Conservation (phyloP, 2,329 filamentous ascomycete genomes). For the Ceratocystiopsis brevicomis region DNA sequence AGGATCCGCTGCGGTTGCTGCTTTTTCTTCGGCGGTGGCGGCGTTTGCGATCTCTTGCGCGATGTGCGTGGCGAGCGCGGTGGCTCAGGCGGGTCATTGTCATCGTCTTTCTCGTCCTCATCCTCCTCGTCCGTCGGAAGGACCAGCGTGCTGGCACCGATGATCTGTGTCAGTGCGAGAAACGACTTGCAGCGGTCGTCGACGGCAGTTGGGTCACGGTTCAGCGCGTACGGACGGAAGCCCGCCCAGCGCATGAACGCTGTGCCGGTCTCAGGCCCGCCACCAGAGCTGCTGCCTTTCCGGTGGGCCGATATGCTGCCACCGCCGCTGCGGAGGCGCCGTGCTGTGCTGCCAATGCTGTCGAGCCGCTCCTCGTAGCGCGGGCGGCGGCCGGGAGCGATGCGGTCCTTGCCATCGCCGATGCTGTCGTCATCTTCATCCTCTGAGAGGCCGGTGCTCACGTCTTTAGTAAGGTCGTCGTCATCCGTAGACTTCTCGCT, state of each 20-base stretch:
- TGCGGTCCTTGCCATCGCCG: not conserved
- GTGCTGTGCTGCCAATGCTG: not conserved
- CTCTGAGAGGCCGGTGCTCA: not conserved
- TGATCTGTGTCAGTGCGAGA: slow-evolving; percentile 6
- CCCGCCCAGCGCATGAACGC: slow-evolving; percentile 6
- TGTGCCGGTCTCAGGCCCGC: not conserved
- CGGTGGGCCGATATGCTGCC: slow-evolving; percentile 1
- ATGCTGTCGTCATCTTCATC: not conserved
- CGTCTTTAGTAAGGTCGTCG: not conserved
- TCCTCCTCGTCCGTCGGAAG: too few species aligned
- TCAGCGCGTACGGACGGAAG: slow-evolving; percentile 7
- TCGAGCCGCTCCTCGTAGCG: slow-evolving; percentile 1
- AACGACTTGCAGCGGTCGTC: slow-evolving; percentile 8
- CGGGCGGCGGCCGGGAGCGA: not conserved
- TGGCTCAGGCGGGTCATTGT: not conserved
- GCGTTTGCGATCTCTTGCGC: not conserved
- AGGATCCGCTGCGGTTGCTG: not conserved
- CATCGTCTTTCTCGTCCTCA: not conserved
- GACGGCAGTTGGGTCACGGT: slow-evolving; percentile 5
- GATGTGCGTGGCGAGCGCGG: not conserved
- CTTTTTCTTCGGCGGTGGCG: not conserved
- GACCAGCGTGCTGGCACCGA: slow-evolving; percentile 1
- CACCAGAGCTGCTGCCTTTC: slow-evolving; percentile 1
- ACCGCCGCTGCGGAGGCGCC: slow-evolving; percentile 4
- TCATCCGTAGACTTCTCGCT: not conserved